Base-by-base conservation (phyloP, 495 filamentous ascomycete species). In the Collariella sp. region DNA sequence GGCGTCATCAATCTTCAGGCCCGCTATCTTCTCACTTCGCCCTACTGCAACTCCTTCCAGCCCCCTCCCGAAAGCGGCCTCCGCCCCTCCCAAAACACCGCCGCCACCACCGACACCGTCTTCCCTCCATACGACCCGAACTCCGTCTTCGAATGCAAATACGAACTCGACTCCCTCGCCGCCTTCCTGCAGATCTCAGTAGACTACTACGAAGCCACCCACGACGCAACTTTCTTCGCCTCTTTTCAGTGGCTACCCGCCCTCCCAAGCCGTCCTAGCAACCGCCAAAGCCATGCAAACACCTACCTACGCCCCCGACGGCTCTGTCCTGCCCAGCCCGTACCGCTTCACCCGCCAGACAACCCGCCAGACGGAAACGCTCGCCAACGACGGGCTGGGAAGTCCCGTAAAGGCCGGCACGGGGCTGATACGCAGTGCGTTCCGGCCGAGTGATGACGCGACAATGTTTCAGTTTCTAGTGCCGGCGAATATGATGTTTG, bases 401-500 rank as follows among this genome's bases (percentile, higher is more conserved):
- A 78, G 78, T 38, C 83, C 83, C 1, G 72, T 81, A 0, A 72
- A 70, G 22, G 57, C 61, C 19, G 79, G 72, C n/a, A 86, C 80
- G 1, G 82, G 82, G 6, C 61, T 87, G 50, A 71, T 87, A 13
- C 68, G 83, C 1, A 79, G 75, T 45, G 81, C 79, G 9, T 86
- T 86, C 67, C 70, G 83, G 3, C 83, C 83, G 0, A 81, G 77
- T 19, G 83, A 87, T 62, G 83, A 87, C 62, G 55, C 70, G 18
- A 72, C 64, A 1, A 76, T 79, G 46, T 83, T 71, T 52, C 79
- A 82, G 61, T 72, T 81, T 16, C 70, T 83, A 54, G 75, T 87
- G 29, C 83, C 83, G 1, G 74, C 77, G 4, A 87, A 86, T 52
- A 86, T 86, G 83, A 83, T 85, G 77, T 85, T 86, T 60, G 71